Percentiles rank a stretch among this genome's conserved stretches.
phyloP scores from a whole-genome alignment of 2,329 filamentous ascomycete species.

The Zymoseptoria tritici region DNA sequence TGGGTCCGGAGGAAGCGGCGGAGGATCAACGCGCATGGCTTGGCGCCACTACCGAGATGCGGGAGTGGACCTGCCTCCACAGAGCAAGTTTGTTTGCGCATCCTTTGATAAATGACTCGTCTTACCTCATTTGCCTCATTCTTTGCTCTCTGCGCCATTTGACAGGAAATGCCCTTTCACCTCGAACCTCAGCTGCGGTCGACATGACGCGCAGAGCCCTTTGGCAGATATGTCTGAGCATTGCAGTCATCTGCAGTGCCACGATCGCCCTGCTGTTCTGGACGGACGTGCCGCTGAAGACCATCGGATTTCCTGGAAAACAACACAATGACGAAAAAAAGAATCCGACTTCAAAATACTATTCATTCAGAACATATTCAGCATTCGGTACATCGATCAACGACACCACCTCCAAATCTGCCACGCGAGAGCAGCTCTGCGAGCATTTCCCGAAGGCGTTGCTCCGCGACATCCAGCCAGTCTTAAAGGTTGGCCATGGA shows the following conservation, averaged over 20 bases:
- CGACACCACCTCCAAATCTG: constrained; percentile 3
- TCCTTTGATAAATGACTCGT: not conserved
- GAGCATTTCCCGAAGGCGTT: constrained; percentile 34
- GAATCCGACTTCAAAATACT: constrained; percentile 7
- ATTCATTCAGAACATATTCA: constrained; percentile 16
- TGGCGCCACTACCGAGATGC: not conserved
- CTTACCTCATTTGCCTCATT: not conserved
- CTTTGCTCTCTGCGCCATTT: not conserved
- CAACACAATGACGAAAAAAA: not conserved
- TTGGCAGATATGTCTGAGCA: constrained; percentile 6
- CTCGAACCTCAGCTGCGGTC: not conserved
- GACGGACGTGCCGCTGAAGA: not conserved
- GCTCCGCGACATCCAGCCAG: constrained; percentile 39
- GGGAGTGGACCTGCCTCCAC: not conserved
- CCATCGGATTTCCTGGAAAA: not conserved
- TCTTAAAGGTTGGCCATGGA: constrained; percentile 45
- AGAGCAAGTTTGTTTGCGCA: not conserved
- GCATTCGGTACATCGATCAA: constrained; percentile 10
- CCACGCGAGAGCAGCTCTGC: constrained; percentile 30
- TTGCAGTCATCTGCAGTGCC: not conserved
- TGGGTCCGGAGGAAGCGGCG: too few relatives aligned
- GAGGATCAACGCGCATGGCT: not conserved
- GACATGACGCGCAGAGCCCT: not conserved
- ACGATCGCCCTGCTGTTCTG: constrained; percentile 1
- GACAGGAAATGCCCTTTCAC: not conserved